phyloP scores from a whole-genome alignment of 2,329 filamentous ascomycete species.

The Cercospora sojina region DNA sequence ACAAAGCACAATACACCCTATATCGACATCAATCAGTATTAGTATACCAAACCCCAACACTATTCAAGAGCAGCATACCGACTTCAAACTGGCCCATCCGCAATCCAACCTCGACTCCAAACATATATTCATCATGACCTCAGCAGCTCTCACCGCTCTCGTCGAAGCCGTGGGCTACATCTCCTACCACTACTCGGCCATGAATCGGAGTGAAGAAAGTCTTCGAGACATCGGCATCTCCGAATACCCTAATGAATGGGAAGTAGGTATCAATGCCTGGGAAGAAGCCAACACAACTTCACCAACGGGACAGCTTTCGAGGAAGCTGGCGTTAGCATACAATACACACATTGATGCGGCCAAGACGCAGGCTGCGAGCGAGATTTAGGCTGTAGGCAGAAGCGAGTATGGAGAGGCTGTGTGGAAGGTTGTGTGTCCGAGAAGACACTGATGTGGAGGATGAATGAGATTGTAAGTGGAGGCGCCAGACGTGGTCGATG shows the following conservation, averaged over 20 bases:
- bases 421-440: neutral
- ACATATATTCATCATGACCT: neutral
- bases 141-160: neutral
- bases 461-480: neutral
- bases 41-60: neutral
- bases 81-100: too few relatives aligned
- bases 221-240: neutral
- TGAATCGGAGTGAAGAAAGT: neutral
- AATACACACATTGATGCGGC: neutral
- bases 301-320: neutral
- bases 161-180: neutral
- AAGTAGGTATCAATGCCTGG: neutral
- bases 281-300: neutral
- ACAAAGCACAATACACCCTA: neutral
- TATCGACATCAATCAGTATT: neutral
- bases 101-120: neutral
- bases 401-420: neutral
- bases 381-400: neutral
- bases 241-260: neutral
- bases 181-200: neutral
- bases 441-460: neutral
- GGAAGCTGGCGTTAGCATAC: neutral
- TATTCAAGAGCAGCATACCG: too few relatives aligned
- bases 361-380: neutral
- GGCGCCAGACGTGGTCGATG: neutral